Percentiles rank a stretch among this genome's conserved stretches.
Conservation (phyloP, 202 grass and related monocot species). For the Musa balbisiana region DNA sequence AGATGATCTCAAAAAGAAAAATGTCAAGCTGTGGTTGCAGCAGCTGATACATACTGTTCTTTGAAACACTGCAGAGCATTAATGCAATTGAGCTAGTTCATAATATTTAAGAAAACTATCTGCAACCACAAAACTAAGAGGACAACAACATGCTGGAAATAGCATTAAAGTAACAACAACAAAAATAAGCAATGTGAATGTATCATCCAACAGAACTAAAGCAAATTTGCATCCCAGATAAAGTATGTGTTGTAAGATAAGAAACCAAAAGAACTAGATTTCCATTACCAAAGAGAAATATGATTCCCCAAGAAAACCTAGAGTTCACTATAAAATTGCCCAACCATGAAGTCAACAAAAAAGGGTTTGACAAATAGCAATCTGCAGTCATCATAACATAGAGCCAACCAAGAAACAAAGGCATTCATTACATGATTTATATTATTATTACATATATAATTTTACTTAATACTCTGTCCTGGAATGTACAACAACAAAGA, state of each 20-base stretch:
- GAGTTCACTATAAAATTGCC: not conserved
- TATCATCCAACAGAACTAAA: too few species aligned
- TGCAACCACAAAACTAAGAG: too few species aligned
- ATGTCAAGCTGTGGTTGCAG: slow-evolving; percentile 81
- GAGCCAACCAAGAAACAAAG: not conserved
- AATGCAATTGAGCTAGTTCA: not conserved
- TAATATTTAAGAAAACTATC: not conserved
- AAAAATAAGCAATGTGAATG: too few species aligned
- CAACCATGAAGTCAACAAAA: not conserved
- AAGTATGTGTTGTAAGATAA: not conserved
- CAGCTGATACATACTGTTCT: slow-evolving; percentile 89
- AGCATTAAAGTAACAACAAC: too few species aligned
- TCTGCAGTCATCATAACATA: not conserved
- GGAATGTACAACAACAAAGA: too few species aligned
- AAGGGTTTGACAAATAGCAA: not conserved
- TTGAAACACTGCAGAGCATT: slow-evolving; percentile 61
- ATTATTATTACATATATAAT: not conserved
- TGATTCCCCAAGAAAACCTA: not conserved
- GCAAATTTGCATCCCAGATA: too few species aligned
- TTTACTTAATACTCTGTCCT: too few species aligned
- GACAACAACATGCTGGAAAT: too few species aligned
- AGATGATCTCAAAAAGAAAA: slow-evolving; percentile 88
- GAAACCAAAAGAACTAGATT: not conserved
- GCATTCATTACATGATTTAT: not conserved
- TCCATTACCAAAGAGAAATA: not conserved